A percentile compares a stretch with the other conserved stretches of the same genome.
phyloP scores from a whole-genome alignment of 257 asterid species.

The Pogostemon cablin region DNA sequence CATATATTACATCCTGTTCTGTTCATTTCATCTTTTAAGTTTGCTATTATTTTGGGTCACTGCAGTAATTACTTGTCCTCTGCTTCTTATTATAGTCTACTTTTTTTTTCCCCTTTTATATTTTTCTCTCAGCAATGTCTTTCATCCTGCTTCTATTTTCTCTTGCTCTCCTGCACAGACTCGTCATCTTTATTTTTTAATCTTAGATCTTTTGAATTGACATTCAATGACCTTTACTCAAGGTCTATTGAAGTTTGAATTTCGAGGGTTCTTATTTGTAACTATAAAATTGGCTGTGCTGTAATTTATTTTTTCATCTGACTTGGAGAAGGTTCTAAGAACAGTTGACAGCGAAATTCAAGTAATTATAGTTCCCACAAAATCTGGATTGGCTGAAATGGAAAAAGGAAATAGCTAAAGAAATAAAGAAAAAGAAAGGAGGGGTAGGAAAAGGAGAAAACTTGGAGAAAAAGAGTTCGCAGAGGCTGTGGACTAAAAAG shows the following conservation, averaged over 20 bases:
- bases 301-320: neutral
- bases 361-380: neutral
- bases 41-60: neutral
- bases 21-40: neutral
- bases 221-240: no score
- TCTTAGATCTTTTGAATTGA: neutral
- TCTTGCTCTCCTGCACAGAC: neutral
- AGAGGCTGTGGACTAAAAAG: neutral
- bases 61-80: neutral
- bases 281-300: neutral
- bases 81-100: neutral
- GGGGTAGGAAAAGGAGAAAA: neutral
- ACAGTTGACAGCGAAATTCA: neutral
- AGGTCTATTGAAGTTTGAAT: no score
- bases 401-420: neutral
- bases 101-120: neutral
- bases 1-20: neutral
- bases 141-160: neutral
- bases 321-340: conserved; percentile 3
- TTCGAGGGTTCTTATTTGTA: neutral
- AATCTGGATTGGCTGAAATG: neutral
- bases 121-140: conserved; percentile 1
- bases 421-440: neutral
- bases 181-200: neutral
- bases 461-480: neutral